Percentiles rank a stretch among this genome's conserved stretches.
phyloP scores from a whole-genome alignment of 768 basidiomycete species.

The Rhodotorula diobovata region DNA sequence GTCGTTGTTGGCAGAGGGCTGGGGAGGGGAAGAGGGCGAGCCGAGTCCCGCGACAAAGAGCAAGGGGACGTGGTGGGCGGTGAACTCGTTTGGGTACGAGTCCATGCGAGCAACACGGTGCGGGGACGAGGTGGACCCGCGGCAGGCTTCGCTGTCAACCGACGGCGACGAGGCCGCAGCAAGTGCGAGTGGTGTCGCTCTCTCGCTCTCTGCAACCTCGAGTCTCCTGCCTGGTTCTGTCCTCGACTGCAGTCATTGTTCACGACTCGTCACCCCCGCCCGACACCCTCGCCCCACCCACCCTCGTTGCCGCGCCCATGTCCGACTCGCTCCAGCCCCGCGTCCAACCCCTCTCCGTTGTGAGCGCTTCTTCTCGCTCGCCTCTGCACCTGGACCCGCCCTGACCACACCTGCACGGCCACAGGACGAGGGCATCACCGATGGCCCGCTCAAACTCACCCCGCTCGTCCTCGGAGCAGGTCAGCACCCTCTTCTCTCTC shows the following conservation, averaged over 20 bases:
- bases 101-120: constrained; percentile 58
- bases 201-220: no score
- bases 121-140: no score
- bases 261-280: no score
- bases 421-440: constrained; percentile 11
- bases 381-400: fast-evolving
- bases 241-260: no score
- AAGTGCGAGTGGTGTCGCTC: no score
- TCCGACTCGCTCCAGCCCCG: constrained; percentile 9
- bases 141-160: no score
- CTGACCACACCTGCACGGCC: background rate
- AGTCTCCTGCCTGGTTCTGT: no score
- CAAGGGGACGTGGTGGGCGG: constrained; percentile 82
- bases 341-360: constrained; percentile 5
- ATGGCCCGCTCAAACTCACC: constrained; percentile 22
- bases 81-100: constrained; percentile 82
- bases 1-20: constrained; percentile 28
- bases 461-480: constrained; percentile 35
- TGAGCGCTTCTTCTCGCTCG: background rate
- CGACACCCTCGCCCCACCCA: no score
- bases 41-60: constrained; percentile 92
- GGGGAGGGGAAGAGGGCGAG: background rate
- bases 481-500: background rate
- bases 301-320: background rate
- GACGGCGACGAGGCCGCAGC: no score